Conservation (phyloP, 2,329 filamentous ascomycete genomes). For the Aspergillus intermedius region DNA sequence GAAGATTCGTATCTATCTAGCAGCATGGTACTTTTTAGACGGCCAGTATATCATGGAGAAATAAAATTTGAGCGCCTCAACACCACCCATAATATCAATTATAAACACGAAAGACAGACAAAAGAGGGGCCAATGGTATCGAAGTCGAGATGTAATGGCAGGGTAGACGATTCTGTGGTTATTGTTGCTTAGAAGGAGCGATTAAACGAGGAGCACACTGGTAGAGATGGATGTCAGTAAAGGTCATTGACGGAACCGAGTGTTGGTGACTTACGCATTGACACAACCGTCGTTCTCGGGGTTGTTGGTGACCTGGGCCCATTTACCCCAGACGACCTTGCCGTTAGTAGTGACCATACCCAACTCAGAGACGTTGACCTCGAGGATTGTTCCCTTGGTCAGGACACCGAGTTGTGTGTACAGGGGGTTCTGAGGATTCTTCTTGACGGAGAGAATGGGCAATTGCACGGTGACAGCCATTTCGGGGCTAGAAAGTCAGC, state of each 20-base stretch:
- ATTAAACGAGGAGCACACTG: neutral
- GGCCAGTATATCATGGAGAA: too few species aligned
- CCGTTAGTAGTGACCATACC: slow-evolving; percentile 85
- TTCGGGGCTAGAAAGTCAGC: slow-evolving; percentile 48
- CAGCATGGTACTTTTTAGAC: too few species aligned
- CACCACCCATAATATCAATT: too few species aligned
- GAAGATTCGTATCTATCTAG: too few species aligned
- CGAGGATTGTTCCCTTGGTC: slow-evolving; percentile 76
- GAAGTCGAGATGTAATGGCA: too few species aligned
- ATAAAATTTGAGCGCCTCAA: too few species aligned
- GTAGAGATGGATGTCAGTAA: neutral
- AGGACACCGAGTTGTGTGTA: slow-evolving; percentile 90
- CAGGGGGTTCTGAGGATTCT: slow-evolving; percentile 81
- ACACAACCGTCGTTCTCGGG: slow-evolving; percentile 58
- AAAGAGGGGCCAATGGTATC: too few species aligned
- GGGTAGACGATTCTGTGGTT: too few species aligned
- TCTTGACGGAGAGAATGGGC: slow-evolving; percentile 70
- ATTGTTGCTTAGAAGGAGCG: neutral
- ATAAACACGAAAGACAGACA: too few species aligned
- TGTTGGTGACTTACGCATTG: slow-evolving; percentile 41
- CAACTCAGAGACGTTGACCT: slow-evolving; percentile 89
- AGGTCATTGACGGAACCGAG: neutral
- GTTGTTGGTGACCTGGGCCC: slow-evolving; percentile 52
- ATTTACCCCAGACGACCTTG: slow-evolving; percentile 89
- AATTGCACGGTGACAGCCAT: slow-evolving; percentile 82